A percentile compares a stretch with the other conserved stretches of the same genome.
Conservation (phyloP, 257 asterid species). For the Echites panduratus region DNA sequence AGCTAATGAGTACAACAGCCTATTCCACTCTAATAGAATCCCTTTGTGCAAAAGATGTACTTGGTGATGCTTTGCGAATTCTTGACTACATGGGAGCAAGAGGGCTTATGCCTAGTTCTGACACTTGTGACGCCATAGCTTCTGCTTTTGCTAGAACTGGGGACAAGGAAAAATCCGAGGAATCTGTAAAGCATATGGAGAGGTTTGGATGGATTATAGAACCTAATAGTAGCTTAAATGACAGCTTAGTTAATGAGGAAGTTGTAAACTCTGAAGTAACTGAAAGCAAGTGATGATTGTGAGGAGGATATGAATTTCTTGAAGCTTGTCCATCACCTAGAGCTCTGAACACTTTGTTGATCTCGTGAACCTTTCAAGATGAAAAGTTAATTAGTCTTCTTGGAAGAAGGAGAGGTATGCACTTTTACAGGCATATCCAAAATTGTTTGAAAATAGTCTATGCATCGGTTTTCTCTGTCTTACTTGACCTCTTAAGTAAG, state of each 20-base stretch:
- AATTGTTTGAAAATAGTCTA: too few species aligned
- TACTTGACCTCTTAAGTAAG: not conserved
- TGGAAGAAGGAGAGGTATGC: not conserved
- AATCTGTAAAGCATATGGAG: slow-evolving; percentile 6
- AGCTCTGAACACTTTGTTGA: not conserved
- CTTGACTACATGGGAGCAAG: slow-evolving; percentile 12
- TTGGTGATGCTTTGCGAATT: not conserved
- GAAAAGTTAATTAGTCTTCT: not conserved
- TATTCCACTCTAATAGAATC: slow-evolving; percentile 11
- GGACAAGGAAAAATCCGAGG: not conserved
- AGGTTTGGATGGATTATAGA: slow-evolving; percentile 17
- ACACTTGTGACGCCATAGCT: slow-evolving; percentile 3
- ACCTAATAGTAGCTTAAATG: not conserved
- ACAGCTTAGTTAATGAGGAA: not conserved
- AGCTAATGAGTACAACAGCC: not conserved
- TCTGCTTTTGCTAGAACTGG: slow-evolving; percentile 9
- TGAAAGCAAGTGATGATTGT: slow-evolving; percentile 4
- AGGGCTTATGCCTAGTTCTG: slow-evolving; percentile 5
- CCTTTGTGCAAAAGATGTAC: not conserved
- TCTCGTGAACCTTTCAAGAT: not conserved
- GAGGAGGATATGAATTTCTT: not conserved
- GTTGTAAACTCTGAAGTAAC: slow-evolving; percentile 1
- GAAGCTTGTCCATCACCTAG: not conserved
- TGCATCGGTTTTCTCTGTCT: not conserved
- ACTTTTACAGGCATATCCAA: too few species aligned